Percentiles rank a stretch among this genome's conserved stretches.
phyloP scores from a whole-genome alignment of 2,329 filamentous ascomycete genomes.

The Paraconiothyrium sp. region DNA sequence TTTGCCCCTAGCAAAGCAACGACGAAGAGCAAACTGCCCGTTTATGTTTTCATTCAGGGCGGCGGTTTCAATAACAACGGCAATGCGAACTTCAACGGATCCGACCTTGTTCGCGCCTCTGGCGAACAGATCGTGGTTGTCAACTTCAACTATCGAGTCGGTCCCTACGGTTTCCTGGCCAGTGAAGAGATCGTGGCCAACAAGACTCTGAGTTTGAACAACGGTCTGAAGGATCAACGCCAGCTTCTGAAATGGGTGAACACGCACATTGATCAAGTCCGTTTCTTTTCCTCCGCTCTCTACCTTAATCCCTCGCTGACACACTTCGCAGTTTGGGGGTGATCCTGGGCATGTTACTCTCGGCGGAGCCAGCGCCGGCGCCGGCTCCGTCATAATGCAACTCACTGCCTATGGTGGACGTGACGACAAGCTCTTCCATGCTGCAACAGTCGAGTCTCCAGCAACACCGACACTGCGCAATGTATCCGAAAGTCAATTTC shows the following conservation, averaged over 20 bases:
- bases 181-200: conserved; percentile 41
- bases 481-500: conserved; percentile 52
- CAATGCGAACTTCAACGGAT: conserved; percentile 49
- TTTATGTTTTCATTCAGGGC: conserved; percentile 54
- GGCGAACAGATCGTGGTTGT: conserved; percentile 47
- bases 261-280: conserved; percentile 41
- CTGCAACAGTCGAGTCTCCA: conserved; percentile 44
- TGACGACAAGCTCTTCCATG: conserved; percentile 49
- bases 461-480: conserved; percentile 52
- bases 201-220: conserved; percentile 44
- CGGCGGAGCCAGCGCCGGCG: conserved; percentile 53
- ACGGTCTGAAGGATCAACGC: conserved; percentile 50
- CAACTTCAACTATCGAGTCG: conserved; percentile 54
- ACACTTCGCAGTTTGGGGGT: conserved; percentile 46
- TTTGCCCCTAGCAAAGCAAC: conserved; percentile 49
- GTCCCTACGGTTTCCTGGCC: conserved; percentile 51
- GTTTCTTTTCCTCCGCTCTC: conserved; percentile 9
- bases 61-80: conserved; percentile 50
- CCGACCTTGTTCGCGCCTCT: conserved; percentile 43
- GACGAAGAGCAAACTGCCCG: conserved; percentile 43
- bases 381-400: conserved; percentile 49
- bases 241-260: conserved; percentile 49
- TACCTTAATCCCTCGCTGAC: conserved; percentile 1
- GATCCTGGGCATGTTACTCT: conserved; percentile 51
- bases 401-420: conserved; percentile 49